Evolutionary conservation across 2,329 filamentous ascomycete genomes (phyloP).

Genomic region (Phyllosticta citribraziliensis): DNA sequence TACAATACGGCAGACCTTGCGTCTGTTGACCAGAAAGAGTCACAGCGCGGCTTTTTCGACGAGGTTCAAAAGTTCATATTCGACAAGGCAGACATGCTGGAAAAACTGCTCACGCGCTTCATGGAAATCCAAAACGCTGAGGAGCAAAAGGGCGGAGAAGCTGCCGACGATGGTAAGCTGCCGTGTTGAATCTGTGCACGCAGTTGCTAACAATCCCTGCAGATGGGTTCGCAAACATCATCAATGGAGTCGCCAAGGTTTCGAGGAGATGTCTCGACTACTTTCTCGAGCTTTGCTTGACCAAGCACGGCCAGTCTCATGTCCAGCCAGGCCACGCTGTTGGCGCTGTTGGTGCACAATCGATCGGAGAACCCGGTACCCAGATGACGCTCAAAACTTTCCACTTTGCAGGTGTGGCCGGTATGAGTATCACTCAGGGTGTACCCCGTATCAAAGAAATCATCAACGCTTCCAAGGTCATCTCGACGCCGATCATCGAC

Average conservation of each 20-base stretch:
- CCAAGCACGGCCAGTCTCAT: conserved; percentile 83
- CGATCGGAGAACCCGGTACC: conserved; percentile 94
- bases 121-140: conserved; percentile 37
- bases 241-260: conserved; percentile 71
- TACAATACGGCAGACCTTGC: conserved; percentile 39
- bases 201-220: not conserved
- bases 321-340: conserved; percentile 94
- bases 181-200: not conserved
- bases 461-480: conserved; percentile 91
- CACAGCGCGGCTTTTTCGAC: conserved; percentile 69
- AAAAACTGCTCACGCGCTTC: conserved; percentile 4
- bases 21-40: conserved; percentile 50
- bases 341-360: conserved; percentile 91
- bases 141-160: not conserved
- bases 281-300: conserved; percentile 74
- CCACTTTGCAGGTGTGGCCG: conserved; percentile 98
- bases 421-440: conserved; percentile 99
- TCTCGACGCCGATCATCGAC: conserved; percentile 87
- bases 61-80: conserved; percentile 66
- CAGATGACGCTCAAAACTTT: conserved; percentile 99
- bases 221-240: conserved; percentile 7
- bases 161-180: not conserved
- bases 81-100: conserved; percentile 45
- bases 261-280: conserved; percentile 61
- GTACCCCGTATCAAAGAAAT: conserved; percentile 99